Evolutionary conservation across 2,329 filamentous ascomycete species (phyloP).

Genomic region (Pezicula rhizophila): DNA sequence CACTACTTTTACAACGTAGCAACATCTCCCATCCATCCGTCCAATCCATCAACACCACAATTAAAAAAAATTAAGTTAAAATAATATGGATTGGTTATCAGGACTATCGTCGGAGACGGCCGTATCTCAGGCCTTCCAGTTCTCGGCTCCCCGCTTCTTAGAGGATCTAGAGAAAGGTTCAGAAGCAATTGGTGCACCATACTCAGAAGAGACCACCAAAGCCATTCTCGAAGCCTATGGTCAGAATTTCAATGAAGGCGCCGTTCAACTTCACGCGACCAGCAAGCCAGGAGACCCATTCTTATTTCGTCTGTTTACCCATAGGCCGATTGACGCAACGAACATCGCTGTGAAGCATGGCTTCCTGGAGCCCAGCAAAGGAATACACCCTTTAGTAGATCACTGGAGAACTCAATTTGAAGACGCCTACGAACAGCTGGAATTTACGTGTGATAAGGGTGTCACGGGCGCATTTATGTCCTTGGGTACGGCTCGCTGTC

Average conservation of each 20-base stretch:
- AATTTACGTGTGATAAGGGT: neutral
- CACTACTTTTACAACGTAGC: no score
- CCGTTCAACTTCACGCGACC: neutral
- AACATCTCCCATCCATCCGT: no score
- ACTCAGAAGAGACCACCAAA: neutral
- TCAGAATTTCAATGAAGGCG: neutral
- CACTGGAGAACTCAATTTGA: neutral
- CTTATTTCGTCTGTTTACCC: neutral
- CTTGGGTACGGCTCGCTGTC: neutral
- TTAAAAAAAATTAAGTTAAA: no score
- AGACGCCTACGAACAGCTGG: slow-evolving; percentile 1
- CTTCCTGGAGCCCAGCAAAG: neutral
- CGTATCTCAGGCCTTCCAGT: neutral
- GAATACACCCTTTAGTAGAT: neutral
- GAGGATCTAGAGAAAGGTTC: slow-evolving; percentile 1
- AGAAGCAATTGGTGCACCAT: neutral
- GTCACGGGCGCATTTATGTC: neutral
- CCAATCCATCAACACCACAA: no score
- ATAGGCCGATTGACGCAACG: neutral
- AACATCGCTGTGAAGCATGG: neutral
- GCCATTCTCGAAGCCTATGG: slow-evolving; percentile 1
- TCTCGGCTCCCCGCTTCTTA: neutral
- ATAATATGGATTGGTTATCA: no score
- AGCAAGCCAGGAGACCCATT: neutral
- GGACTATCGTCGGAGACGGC: no score